Conservation (phyloP, 164 flowering plant species). For the Magnolia sinica region DNA sequence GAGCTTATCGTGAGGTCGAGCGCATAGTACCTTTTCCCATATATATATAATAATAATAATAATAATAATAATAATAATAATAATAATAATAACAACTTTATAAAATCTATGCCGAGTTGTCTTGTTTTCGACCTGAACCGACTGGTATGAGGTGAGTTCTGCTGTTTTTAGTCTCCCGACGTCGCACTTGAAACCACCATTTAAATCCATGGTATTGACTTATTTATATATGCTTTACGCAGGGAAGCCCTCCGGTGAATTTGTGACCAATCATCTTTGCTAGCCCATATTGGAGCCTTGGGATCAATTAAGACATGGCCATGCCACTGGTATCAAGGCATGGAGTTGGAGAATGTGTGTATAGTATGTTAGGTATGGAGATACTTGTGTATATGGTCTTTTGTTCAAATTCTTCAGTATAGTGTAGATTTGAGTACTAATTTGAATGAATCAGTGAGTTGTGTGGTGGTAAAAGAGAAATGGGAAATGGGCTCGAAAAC, state of each 20-base stretch:
- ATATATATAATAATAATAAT: no score
- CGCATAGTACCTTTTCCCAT: no score
- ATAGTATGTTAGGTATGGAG: background rate
- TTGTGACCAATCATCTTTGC: slow-evolving; percentile 9
- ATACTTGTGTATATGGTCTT: background rate
- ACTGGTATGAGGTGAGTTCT: background rate
- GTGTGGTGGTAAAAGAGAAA: no score
- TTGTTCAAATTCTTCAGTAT: background rate
- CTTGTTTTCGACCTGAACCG: background rate
- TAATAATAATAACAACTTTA: no score
- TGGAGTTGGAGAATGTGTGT: background rate
- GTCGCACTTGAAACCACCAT: background rate
- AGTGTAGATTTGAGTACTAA: background rate
- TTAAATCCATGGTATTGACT: background rate
- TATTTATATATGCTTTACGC: background rate
- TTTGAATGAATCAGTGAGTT: no score
- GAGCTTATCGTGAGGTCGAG: no score
- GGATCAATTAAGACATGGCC: background rate
- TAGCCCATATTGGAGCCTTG: background rate
- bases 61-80: no score
- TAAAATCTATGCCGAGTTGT: no score
- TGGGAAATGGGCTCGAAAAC: no score
- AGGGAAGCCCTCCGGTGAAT: slow-evolving; percentile 27
- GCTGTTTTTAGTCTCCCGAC: background rate
- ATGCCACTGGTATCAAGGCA: background rate